A percentile compares a stretch with the other conserved stretches of the same genome.
Conservation (phyloP, 768 basidiomycete genomes). For the Xerocomellus dryophilus region DNA sequence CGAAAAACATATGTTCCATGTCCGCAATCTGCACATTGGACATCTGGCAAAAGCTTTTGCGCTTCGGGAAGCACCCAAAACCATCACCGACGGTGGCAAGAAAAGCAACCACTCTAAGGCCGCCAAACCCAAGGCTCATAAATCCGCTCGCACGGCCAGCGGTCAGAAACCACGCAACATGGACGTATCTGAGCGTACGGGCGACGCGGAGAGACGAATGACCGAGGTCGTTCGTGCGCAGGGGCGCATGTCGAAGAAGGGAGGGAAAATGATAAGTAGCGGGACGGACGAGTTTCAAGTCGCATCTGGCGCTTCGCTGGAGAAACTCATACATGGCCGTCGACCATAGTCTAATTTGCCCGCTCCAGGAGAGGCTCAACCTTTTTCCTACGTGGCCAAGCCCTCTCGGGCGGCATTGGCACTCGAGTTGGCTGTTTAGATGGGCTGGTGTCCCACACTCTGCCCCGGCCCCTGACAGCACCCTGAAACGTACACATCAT, state of each 20-base stretch:
- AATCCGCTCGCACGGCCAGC: conserved; percentile 16
- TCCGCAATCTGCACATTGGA: conserved; percentile 89
- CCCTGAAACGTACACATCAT: background rate
- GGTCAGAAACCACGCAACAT: conserved; percentile 30
- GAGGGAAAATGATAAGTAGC: conserved; percentile 68
- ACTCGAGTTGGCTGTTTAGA: background rate
- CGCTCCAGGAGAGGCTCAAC: background rate
- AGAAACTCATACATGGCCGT: conserved; percentile 47
- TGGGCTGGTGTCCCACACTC: background rate
- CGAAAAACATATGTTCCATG: conserved; percentile 97
- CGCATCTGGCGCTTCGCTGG: conserved; percentile 58
- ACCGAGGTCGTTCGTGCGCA: conserved; percentile 78
- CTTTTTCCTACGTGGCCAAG: background rate
- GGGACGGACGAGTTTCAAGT: conserved; percentile 79
- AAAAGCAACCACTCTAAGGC: conserved; percentile 8
- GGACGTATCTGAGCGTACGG: conserved; percentile 36
- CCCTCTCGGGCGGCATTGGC: background rate
- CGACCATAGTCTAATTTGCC: conserved; percentile 3
- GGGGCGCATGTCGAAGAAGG: conserved; percentile 76
- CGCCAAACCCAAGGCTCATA: conserved; percentile 2
- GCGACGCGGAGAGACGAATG: conserved; percentile 79
- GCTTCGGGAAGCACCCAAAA: conserved; percentile 75
- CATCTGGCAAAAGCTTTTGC: conserved; percentile 93
- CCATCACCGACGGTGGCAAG: conserved; percentile 29
- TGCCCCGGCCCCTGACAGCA: background rate